These are phyloP conservation scores for Camellia granthamiana DNA, from an alignment of 148 eudicot genomes.

Conservation along the genomic window DNA sequence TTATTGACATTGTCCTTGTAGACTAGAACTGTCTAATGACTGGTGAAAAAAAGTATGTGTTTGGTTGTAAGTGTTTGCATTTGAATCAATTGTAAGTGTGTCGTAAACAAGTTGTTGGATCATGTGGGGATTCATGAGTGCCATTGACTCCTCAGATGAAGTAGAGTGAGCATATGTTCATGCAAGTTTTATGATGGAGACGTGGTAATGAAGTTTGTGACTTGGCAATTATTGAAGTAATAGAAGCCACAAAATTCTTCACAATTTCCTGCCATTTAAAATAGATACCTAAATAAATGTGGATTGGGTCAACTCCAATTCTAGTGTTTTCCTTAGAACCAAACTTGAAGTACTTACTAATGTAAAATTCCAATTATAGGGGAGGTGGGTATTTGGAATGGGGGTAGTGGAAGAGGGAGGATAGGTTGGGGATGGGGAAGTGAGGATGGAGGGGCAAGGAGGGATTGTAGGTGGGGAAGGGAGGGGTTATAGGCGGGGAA, in stretches of 20 bases:
- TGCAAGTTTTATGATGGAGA: not conserved
- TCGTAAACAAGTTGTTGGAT: conserved; percentile 4
- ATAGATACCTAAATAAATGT: not conserved
- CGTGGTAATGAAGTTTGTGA: not conserved
- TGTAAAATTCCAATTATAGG: too few species aligned
- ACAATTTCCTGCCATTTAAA: not conserved
- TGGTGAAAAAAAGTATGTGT: not conserved
- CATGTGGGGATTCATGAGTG: not conserved
- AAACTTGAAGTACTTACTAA: too few species aligned
- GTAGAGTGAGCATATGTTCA: not conserved
- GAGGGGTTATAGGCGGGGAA: too few species aligned
- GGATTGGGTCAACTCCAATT: not conserved
- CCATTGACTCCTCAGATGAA: not conserved
- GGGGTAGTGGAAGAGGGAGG: too few species aligned
- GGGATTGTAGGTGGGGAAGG: too few species aligned
- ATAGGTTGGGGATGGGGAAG: too few species aligned
- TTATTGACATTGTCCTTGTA: not conserved
- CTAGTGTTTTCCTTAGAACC: too few species aligned
- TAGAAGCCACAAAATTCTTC: not conserved
- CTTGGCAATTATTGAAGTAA: not conserved
- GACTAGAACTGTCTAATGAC: not conserved
- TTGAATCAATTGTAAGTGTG: not conserved
- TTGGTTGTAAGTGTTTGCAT: not conserved
- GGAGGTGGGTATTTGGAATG: too few species aligned
- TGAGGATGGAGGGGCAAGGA: too few species aligned